Base-by-base conservation (phyloP, 768 basidiomycete species). In the Suillus tomentosus region DNA sequence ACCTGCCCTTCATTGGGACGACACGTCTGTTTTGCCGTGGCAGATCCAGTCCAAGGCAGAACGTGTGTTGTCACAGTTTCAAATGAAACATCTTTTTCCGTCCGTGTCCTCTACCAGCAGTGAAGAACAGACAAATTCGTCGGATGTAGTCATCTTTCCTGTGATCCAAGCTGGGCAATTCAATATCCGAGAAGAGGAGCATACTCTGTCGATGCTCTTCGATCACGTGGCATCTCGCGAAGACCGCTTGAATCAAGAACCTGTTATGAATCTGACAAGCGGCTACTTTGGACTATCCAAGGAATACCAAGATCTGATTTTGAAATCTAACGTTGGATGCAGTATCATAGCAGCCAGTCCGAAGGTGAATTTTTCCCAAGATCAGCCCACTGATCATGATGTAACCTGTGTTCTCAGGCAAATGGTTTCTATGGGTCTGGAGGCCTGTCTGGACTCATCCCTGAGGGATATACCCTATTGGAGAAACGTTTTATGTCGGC, bases 341-440 rank as follows among this genome's bases (percentile, higher is more conserved):
- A 77, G 89, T 37, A 88, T 99, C 64, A 84, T 98, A 5, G 91
- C 89, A 27, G 91, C 97, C 2, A 87, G 90, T 65, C 97, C 97
- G 3, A 87, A 91, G 81, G 96, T 95, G 66, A 81, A 62, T 45
- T 3, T 62, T 19, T 9, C 11, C 5, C 39, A 31, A 27, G 11
- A 19, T 42, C 15, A 17, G 27, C 50, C 6, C 7, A 9, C 17
- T 19, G 27, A 27, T 58, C 11, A 9, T 22, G 62, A 63, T 56
- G 62, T 27, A 17, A 60, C 11, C 19, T 58, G 6, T 5, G 6
- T 22, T 55, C 43, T 59, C 63, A 98, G 95, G 95, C 97, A 24
- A 99, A 99, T 71, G 97, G 97, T 0, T 99, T 99, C 74, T 94
- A 87, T 73, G 90, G 89, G 3, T 97, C 96, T 3, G 83, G 80